Conservation (phyloP, 164 flowering plant species). For the Pachysandra terminalis region DNA sequence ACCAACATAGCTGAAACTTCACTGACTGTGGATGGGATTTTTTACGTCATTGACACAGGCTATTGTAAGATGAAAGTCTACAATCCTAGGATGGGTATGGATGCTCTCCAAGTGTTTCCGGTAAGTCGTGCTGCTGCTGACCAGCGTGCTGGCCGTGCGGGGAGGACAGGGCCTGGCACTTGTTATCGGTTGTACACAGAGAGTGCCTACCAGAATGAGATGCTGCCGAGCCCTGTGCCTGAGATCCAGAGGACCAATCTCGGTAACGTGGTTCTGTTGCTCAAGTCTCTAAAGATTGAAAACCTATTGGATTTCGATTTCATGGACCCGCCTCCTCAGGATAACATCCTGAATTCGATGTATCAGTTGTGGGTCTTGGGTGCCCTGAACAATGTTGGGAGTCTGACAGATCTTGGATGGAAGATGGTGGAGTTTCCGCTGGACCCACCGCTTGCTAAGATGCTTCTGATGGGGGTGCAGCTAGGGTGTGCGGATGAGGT, state of each 20-base stretch:
- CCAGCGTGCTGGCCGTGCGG: slow-evolving; percentile 95
- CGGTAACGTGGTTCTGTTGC: slow-evolving; percentile 82
- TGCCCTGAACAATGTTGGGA: slow-evolving; percentile 76
- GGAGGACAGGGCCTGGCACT: slow-evolving; percentile 94
- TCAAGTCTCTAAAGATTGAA: slow-evolving; percentile 78
- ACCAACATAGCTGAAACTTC: slow-evolving; percentile 99
- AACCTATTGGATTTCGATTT: slow-evolving; percentile 88
- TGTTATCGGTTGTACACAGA: slow-evolving; percentile 86
- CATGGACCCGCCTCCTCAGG: slow-evolving; percentile 99
- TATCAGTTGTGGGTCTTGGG: slow-evolving; percentile 93
- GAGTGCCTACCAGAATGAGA: slow-evolving; percentile 73
- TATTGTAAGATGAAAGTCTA: slow-evolving; percentile 93
- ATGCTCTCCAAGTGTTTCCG: slow-evolving; percentile 92
- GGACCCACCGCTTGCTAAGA: slow-evolving; percentile 95
- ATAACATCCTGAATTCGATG: slow-evolving; percentile 88
- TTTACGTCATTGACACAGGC: slow-evolving; percentile 88
- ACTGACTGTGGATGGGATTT: slow-evolving; percentile 91
- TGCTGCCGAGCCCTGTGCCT: slow-evolving; percentile 86
- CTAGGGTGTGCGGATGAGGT: slow-evolving; percentile 75
- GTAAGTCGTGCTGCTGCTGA: slow-evolving; percentile 88
- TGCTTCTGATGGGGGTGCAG: slow-evolving; percentile 80
- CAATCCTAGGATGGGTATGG: slow-evolving; percentile 96
- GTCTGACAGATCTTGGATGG: slow-evolving; percentile 80
- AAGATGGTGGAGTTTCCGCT: slow-evolving; percentile 95
- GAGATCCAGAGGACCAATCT: slow-evolving; percentile 94